Base-by-base conservation (phyloP, 441 rosid genomes). In the Sinapis alba region DNA sequence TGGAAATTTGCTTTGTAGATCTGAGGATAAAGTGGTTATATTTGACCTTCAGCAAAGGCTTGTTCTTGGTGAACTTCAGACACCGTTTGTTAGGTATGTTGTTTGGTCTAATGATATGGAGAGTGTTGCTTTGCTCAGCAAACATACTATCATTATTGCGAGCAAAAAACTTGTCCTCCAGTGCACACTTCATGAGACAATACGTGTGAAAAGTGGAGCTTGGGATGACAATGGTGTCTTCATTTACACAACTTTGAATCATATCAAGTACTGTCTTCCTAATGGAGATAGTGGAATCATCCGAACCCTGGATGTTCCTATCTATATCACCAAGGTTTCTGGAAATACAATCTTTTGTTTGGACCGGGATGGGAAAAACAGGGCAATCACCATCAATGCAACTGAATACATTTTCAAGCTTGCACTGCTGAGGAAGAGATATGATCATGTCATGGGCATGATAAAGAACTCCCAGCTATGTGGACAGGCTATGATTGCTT, bases 401-500 rank as follows among this genome's bases (percentile, higher is more conserved):
- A 86, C 97, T 3, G 98, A 93, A 58, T 93, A 93, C 78, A 82
- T 87, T 63, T 93, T 93, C 86, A 91, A 93, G 84, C 86, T 91
- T 16, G 76, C 94, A 34, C 80, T 93, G 30, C 72, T 90, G 83
- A 85, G 81, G 79, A 89, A 91, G 86, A 89, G 81, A 61, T 93
- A 85, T 78, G 98, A 93, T 65, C 82, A 93, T 81, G 98, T 91
- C 56, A 89, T 91, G 97, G 83, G 86, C 87, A 93, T 93, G 98
- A 93, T 93, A 71, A 91, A 84, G 85, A 89, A 85, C 78, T 89
- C 97, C 16, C 90, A 90, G 83, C 94, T 93, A 47, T 93, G 98
- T 70, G 98, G 98, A 50, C 96, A 93, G 83, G 97, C 97, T 34
- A 81, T 93, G 96, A 91, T 93, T 73, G 91, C 98, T 43, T 93